Percentiles rank a stretch among this genome's conserved stretches.
phyloP scores from a whole-genome alignment of 768 basidiomycete genomes.

The Phlegmacium glaucopus region DNA sequence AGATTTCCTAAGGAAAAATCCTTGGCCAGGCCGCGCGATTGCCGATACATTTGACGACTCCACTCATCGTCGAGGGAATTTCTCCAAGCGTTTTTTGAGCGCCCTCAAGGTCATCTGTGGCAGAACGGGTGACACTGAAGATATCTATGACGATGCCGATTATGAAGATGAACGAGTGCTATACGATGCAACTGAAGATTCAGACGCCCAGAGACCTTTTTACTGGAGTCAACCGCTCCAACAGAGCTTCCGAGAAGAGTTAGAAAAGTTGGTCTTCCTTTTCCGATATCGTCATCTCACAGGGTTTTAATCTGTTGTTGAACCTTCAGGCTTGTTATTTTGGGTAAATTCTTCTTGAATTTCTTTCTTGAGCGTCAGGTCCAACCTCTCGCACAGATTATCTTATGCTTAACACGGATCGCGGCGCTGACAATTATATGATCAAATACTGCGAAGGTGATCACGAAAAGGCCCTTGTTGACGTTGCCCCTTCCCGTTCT shows the following conservation, averaged over 20 bases:
- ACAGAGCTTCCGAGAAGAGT: conserved; percentile 79
- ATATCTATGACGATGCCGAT: conserved; percentile 66
- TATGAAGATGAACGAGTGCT: conserved; percentile 71
- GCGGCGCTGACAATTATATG: conserved; percentile 89
- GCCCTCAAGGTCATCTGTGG: conserved; percentile 83
- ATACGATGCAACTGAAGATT: conserved; percentile 62
- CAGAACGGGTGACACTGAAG: conserved; percentile 71
- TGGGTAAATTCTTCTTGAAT: conserved; percentile 46
- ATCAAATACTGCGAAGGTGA: conserved; percentile 85
- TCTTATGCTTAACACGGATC: conserved; percentile 90
- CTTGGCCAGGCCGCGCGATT: conserved; percentile 84
- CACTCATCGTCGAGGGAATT: conserved; percentile 66
- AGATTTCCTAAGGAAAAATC: conserved; percentile 80
- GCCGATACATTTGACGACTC: conserved; percentile 85
- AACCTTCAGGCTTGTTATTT: conserved; percentile 66
- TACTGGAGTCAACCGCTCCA: conserved; percentile 82
- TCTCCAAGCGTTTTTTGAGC: conserved; percentile 64
- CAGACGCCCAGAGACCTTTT: conserved; percentile 58
- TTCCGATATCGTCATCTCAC: background rate
- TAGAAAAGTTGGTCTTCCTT: conserved; percentile 67
- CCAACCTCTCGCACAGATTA: conserved; percentile 54
- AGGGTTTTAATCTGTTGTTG: conserved; percentile 8
- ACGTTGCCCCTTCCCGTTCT: conserved; percentile 73
- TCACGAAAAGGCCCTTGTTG: conserved; percentile 74
- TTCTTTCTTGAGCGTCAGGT: background rate